Evolutionary conservation across 2,329 filamentous ascomycete genomes (phyloP).

Genomic region (Amauroascus verrucosus): DNA sequence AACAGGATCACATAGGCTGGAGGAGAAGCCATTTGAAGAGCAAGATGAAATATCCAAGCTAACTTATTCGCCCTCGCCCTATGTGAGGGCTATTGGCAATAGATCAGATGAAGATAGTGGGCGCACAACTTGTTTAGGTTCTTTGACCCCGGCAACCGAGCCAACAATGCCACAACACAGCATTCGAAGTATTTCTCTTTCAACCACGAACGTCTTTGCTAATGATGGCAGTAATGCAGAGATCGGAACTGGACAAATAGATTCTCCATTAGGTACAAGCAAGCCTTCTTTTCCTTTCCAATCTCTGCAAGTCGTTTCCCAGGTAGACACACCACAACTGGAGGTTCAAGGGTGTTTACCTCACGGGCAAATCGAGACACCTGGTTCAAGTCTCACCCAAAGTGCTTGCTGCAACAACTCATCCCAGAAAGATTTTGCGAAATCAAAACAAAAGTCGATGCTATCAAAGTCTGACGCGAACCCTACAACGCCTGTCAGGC

Average conservation of each 20-base stretch:
- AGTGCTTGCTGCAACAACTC: neutral
- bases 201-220: neutral
- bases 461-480: neutral
- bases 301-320: too few species aligned
- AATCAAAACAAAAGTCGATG: neutral
- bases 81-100: neutral
- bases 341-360: too few species aligned
- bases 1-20: neutral
- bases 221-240: neutral
- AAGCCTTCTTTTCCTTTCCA: neutral
- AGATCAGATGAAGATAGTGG: neutral
- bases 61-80: neutral
- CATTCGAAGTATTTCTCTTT: neutral
- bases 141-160: neutral
- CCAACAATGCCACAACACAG: neutral
- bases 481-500: conserved; percentile 7
- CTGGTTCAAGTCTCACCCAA: neutral
- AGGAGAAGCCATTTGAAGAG: neutral
- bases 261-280: neutral
- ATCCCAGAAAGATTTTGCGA: neutral
- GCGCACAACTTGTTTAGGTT: neutral
- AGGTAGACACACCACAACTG: too few species aligned
- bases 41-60: neutral
- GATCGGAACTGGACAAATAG: neutral
- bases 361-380: neutral